Evolutionary conservation across 495 filamentous ascomycete genomes (phyloP).

Genomic region (Podospora australis): DNA sequence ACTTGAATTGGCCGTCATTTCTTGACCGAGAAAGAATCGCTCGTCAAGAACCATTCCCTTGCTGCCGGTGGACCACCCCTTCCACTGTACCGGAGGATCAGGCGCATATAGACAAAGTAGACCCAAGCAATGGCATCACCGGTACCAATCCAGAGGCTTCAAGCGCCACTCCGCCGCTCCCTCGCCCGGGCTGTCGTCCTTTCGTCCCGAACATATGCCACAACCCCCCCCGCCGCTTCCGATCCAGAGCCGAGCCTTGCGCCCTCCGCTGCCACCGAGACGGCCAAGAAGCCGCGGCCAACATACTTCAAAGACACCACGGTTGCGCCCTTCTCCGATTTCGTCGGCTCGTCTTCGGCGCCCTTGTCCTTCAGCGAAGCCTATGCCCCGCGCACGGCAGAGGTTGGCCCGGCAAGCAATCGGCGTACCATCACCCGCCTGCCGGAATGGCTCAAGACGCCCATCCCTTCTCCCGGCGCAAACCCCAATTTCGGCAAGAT

Average conservation of each 20-base stretch:
- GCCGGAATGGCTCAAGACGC: conserved; percentile 92
- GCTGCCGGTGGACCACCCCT: neutral
- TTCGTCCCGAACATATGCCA: conserved; percentile 23
- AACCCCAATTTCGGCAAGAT: conserved; percentile 82
- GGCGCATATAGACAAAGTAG: no score
- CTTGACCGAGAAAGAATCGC: neutral
- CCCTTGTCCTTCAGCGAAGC: conserved; percentile 48
- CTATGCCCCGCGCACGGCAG: conserved; percentile 65
- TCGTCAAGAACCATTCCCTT: conserved; percentile 1
- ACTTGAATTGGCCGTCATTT: neutral
- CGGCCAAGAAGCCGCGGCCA: conserved; percentile 35
- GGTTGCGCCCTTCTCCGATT: conserved; percentile 80
- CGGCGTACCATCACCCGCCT: conserved; percentile 83
- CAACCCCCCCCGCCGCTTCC: conserved; percentile 24
- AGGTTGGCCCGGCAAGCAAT: conserved; percentile 75
- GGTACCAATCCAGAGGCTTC: conserved; percentile 25
- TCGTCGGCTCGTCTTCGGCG: conserved; percentile 48
- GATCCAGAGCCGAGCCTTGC: conserved; percentile 8
- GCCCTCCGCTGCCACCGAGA: conserved; percentile 8
- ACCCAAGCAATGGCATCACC: conserved; percentile 28
- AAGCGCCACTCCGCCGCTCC: conserved; percentile 26
- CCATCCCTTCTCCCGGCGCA: conserved; percentile 67
- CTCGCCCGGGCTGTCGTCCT: conserved; percentile 20
- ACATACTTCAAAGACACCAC: conserved; percentile 80
- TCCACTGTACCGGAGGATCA: neutral